A percentile compares a stretch with the other conserved stretches of the same genome.
Conservation (phyloP, 1,139 yeast genomes). For the Geotrichum klebahnii region DNA sequence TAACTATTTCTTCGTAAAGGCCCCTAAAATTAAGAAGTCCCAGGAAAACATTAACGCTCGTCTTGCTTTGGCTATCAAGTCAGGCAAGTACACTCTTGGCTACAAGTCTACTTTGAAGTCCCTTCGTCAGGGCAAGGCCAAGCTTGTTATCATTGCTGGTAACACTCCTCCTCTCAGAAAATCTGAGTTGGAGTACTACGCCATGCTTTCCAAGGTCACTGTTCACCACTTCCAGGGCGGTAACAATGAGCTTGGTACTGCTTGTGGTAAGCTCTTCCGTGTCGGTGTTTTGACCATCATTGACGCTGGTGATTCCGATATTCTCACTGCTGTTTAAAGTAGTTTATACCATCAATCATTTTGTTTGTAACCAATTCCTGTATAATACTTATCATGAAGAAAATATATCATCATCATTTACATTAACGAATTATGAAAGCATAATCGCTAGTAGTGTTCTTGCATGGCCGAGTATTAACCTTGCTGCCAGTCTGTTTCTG, state of each 20-base stretch:
- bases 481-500: neutral
- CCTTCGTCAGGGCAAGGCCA: constrained; percentile 89
- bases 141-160: constrained; percentile 96
- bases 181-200: constrained; percentile 99
- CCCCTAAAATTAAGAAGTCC: constrained; percentile 88
- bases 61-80: constrained; percentile 96
- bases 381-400: too few species aligned
- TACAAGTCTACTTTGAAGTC: constrained; percentile 99
- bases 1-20: constrained; percentile 50
- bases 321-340: constrained; percentile 52
- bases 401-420: neutral
- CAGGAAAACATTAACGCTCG: constrained; percentile 97
- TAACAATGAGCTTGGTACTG: constrained; percentile 99
- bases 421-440: neutral
- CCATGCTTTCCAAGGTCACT: constrained; percentile 98
- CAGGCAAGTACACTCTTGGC: constrained; percentile 99
- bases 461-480: too few species aligned
- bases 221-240: constrained; percentile 99
- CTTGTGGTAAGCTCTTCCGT: constrained; percentile 99
- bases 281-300: constrained; percentile 94
- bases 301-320: constrained; percentile 99
- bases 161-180: constrained; percentile 99
- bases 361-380: neutral
- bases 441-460: too few species aligned
- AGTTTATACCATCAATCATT: neutral